phyloP scores from a whole-genome alignment of 2,329 filamentous ascomycete genomes.

The Colletotrichum cereale region DNA sequence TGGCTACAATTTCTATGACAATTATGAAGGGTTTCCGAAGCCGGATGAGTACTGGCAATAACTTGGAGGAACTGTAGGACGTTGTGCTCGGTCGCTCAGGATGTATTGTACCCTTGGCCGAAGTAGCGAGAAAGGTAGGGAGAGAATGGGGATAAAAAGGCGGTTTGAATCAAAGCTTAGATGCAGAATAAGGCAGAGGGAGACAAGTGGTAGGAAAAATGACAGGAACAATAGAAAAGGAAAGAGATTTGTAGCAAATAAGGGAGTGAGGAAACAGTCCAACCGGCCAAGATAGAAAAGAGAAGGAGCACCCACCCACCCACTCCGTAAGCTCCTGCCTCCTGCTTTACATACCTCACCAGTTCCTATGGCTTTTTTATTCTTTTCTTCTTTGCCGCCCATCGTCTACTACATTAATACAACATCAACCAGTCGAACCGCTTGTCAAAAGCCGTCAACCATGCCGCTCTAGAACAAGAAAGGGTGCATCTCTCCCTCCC shows the following conservation, averaged over 20 bases:
- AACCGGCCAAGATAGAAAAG: not conserved
- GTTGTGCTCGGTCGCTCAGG: no score
- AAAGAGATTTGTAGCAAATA: not conserved
- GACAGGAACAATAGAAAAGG: not conserved
- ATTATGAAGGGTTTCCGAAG: not conserved
- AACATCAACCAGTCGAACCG: not conserved
- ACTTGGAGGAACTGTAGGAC: not conserved
- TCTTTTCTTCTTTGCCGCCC: not conserved
- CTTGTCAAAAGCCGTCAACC: not conserved
- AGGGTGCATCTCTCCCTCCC: no score
- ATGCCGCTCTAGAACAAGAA: no score
- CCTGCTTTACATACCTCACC: not conserved
- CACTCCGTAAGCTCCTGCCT: not conserved
- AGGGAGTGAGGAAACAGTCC: not conserved
- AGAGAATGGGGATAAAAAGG: not conserved
- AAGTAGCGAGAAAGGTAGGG: not conserved
- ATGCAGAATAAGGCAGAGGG: not conserved
- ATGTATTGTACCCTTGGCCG: not conserved
- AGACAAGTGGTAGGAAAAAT: not conserved
- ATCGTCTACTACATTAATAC: not conserved
- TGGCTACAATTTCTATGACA: not conserved
- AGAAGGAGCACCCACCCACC: not conserved
- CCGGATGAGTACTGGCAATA: not conserved
- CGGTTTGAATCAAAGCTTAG: not conserved
- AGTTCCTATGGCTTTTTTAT: not conserved